phyloP scores from a whole-genome alignment of 768 basidiomycete genomes.

The Rhizopogon vinicolor region DNA sequence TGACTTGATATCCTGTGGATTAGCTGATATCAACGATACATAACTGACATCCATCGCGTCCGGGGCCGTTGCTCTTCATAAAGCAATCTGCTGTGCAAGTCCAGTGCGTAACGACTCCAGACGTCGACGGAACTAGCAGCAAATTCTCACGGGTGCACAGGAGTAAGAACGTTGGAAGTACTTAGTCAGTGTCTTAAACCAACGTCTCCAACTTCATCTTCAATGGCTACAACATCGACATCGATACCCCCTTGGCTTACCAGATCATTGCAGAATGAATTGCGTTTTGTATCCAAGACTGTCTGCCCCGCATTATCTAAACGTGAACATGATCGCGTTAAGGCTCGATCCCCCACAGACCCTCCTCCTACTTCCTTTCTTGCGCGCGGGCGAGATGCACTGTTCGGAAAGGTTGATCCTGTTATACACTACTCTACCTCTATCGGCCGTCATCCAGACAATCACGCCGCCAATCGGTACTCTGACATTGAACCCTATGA shows the following conservation, averaged over 20 bases:
- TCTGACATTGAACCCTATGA: constrained; percentile 75
- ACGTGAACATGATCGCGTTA: constrained; percentile 33
- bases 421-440: constrained; percentile 52
- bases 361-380: not conserved
- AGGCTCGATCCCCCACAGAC: constrained; percentile 17
- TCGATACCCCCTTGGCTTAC: not conserved
- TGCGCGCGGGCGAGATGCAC: constrained; percentile 7
- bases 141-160: not conserved
- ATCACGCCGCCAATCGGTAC: constrained; percentile 62
- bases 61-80: constrained; percentile 1
- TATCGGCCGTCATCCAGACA: constrained; percentile 39
- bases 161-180: not conserved
- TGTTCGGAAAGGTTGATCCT: constrained; percentile 13
- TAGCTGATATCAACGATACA: constrained; percentile 13
- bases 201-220: not conserved
- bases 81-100: not conserved
- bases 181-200: too few species aligned
- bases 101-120: not conserved
- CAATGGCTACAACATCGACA: not conserved
- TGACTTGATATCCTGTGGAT: constrained; percentile 20
- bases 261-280: not conserved
- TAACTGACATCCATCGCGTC: constrained; percentile 18
- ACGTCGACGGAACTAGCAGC: not conserved
- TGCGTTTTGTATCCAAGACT: not conserved
- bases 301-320: constrained; percentile 32